Conservation (phyloP, 768 basidiomycete genomes). For the Symmetrospora coprosmae region DNA sequence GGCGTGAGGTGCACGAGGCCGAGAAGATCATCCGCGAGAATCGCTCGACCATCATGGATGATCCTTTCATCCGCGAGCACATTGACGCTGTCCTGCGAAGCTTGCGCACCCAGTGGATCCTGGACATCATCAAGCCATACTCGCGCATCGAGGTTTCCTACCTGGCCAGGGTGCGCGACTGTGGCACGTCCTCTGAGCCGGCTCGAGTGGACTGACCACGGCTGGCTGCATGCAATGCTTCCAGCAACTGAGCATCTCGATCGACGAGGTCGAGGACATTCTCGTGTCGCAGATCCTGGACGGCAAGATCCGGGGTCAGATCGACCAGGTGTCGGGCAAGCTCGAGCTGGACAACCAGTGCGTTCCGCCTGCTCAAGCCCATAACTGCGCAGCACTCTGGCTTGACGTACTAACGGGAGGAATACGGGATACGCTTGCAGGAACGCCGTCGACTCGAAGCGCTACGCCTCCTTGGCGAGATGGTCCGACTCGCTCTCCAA, state of each 20-base stretch:
- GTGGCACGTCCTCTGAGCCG: not conserved
- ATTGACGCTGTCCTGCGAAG: slow-evolving; percentile 91
- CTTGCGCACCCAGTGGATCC: slow-evolving; percentile 86
- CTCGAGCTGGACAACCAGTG: slow-evolving; percentile 71
- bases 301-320: slow-evolving; percentile 89
- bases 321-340: slow-evolving; percentile 89
- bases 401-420: not conserved
- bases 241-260: slow-evolving; percentile 90
- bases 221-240: not conserved
- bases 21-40: slow-evolving; percentile 96
- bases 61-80: slow-evolving; percentile 82
- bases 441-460: slow-evolving; percentile 72
- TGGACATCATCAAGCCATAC: slow-evolving; percentile 96
- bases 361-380: slow-evolving; percentile 12
- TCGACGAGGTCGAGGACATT: slow-evolving; percentile 81
- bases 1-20: slow-evolving; percentile 89
- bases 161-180: slow-evolving; percentile 70
- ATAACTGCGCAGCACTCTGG: not conserved
- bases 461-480: slow-evolving; percentile 62
- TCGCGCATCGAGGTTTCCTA: slow-evolving; percentile 83
- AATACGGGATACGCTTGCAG: slow-evolving; percentile 44
- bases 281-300: slow-evolving; percentile 86
- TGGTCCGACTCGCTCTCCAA: slow-evolving; percentile 70
- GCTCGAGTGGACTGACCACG: not conserved
- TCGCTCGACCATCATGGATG: slow-evolving; percentile 86